Evolutionary conservation across 2,329 filamentous ascomycete species (phyloP), one percentile per base, ranked within the genome.

Genomic region (Gnomoniopsis smithogilvyi): DNA sequence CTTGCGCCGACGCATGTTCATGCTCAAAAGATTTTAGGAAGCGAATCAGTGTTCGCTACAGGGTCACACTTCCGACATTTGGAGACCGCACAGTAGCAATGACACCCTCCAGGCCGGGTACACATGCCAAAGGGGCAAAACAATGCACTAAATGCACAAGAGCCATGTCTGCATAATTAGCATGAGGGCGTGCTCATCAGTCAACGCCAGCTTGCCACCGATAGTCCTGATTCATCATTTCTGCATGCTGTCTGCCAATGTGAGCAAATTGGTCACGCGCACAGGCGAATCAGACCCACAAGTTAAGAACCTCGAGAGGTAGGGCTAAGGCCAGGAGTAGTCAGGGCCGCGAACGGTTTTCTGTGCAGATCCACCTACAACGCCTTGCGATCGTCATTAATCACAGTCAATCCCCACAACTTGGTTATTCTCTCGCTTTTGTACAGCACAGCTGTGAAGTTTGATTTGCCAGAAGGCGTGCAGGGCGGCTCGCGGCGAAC

Each of bases 111-210:
- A 49, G 53, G 33, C 26, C 3, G 6, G 21, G 7, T 26, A 21
- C 19, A 41, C 34, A 52, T 41, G 33, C 11, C 7, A n/a, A 19
- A 50, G 34, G 52, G 36, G 50, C 46, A 50, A 51, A 52, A 43
- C 51, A 48, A 47, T 54, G 56, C 45, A 54, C 36, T 58, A 51
- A 47, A 54, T 54, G 59, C 54, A 54, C 47, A 46, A 41, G 38
- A 50, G 51, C 50, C 38, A 21, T 36, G 30, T 26, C 17, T 50
- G 48, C 48, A 50, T n/a, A 50, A 15, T 8, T 8, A 30, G 26
- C 26, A 30, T 8, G 8, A 30, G 26, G 8, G 26, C 26, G 8
- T 30, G 26, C 26, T 30, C 26, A 30, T 30, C 26, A n/a, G 36
- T 14, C 7, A 41, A n/a, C 36, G 36, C 36, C 36, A 6, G 36